Evolutionary conservation across 805 yeast genomes (phyloP), one percentile per base, ranked within the genome.

Genomic region (Debaryomyces castellii): DNA sequence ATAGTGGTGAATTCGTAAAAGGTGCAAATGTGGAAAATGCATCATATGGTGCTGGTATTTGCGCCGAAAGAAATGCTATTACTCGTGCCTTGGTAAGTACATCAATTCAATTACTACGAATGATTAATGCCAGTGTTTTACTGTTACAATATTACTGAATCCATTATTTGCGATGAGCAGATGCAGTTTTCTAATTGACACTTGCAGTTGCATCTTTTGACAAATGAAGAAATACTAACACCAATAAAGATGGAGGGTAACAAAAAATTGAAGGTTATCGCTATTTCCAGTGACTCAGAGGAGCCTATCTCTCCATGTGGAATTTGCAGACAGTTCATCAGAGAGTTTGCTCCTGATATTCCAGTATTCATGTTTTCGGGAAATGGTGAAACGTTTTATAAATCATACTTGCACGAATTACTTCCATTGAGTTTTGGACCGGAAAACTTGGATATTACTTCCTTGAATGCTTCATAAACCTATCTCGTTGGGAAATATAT

Each of bases 21-120:
- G 99, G 98, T 4, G 96, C 96, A 34, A 92, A 92, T 54, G 82
- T 94, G 22, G 99, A 92, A 62, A 94, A 92, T 62, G 98, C 97
- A 2, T 82, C 94, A 40, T 91, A 87, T 59, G 95, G 89, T 10
- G 73, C 68, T 25, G 60, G 65, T n/a, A 64, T 71, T 4, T 69
- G 76, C 49, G 76, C 76, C 1, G 76, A 69, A 50, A 54, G 75
- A 44, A 53, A 69, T 10, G 63, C 77, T 4, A 55, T 71, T 7
- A 52, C 63, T n/a, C 59, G 60, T 37, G 67, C 71, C 30, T 46
- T 58, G 25, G 69, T 65, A 63, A 18, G 70, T 65, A 52, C 33
- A 30, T 18, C n/a, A 20, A 5, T 4, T 5, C 6, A 12, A 5
- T 21, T 22, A n/a, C 3, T 32, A 33, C 9, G 8, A 8, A 22